These are phyloP conservation scores for Grigorovia transvaalensis DNA, from an alignment of 805 yeast species.

Conservation along the genomic window DNA sequence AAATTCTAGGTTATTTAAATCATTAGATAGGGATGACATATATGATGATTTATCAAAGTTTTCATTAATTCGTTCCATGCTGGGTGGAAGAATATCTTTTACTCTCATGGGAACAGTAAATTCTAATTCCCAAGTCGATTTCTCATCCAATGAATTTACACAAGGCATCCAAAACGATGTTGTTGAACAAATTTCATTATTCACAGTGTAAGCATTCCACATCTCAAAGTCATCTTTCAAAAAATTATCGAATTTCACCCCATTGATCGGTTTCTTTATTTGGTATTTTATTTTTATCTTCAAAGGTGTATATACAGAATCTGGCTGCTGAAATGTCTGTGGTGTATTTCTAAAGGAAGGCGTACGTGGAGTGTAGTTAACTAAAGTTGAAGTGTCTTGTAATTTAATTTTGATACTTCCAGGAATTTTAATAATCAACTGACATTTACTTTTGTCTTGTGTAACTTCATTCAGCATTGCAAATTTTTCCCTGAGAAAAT, in stretches of 20 bases:
- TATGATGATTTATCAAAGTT: too few species aligned
- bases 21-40: too few species aligned
- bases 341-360: constrained; percentile 34
- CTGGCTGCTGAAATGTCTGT: constrained; percentile 24
- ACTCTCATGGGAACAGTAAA: constrained; percentile 75
- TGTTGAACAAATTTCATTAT: constrained; percentile 64
- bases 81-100: constrained; percentile 42
- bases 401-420: constrained; percentile 43
- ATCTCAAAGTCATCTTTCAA: constrained; percentile 30
- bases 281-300: constrained; percentile 59
- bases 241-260: constrained; percentile 55
- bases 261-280: constrained; percentile 56
- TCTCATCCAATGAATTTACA: constrained; percentile 76
- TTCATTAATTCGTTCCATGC: too few species aligned
- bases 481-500: constrained; percentile 24
- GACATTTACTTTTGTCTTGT: constrained; percentile 23
- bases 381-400: constrained; percentile 37
- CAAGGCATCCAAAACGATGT: constrained; percentile 99
- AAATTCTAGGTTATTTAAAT: too few species aligned
- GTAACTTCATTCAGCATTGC: constrained; percentile 23
- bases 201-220: constrained; percentile 84
- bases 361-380: constrained; percentile 30
- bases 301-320: constrained; percentile 60
- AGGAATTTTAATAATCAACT: constrained; percentile 25
- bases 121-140: constrained; percentile 86